phyloP scores from a whole-genome alignment of 768 basidiomycete species.

The Brasilioporus rufonigricans region DNA sequence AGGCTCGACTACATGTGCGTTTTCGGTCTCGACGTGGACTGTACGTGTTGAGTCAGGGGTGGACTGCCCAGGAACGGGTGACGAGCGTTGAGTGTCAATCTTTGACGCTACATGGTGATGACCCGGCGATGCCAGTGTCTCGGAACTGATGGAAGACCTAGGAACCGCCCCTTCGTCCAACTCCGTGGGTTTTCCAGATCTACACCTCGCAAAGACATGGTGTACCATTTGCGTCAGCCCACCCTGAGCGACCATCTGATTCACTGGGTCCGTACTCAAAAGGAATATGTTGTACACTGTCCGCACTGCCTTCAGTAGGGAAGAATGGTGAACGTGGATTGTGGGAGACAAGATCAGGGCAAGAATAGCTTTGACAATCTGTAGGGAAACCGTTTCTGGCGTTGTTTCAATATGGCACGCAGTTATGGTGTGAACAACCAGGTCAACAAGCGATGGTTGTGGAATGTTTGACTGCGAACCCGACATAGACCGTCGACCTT shows the following conservation, averaged over 20 bases:
- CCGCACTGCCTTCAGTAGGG: conserved; percentile 91
- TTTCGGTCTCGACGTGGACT: neutral
- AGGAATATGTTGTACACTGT: conserved; percentile 99
- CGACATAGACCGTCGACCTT: conserved; percentile 41
- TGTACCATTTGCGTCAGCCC: conserved; percentile 98
- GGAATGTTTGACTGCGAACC: conserved; percentile 50
- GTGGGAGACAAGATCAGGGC: conserved; percentile 85
- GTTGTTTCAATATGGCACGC: conserved; percentile 86
- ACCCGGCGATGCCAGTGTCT: conserved; percentile 12
- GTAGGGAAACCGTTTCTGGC: conserved; percentile 87
- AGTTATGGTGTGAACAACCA: conserved; percentile 94
- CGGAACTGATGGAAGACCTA: conserved; percentile 24
- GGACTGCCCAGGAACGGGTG: conserved; percentile 2
- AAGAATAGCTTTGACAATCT: conserved; percentile 94
- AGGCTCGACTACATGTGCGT: neutral
- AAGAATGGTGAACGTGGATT: conserved; percentile 91
- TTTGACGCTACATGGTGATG: conserved; percentile 3
- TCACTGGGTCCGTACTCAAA: conserved; percentile 83
- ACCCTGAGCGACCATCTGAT: conserved; percentile 98
- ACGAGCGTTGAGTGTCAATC: conserved; percentile 11
- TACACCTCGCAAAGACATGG: conserved; percentile 88
- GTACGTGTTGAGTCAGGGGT: neutral
- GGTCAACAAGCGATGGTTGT: conserved; percentile 80
- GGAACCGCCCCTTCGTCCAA: conserved; percentile 14
- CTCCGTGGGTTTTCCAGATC: conserved; percentile 30